Conservation (phyloP, 129 eudicot genomes). For the Pittosporum tobira region DNA sequence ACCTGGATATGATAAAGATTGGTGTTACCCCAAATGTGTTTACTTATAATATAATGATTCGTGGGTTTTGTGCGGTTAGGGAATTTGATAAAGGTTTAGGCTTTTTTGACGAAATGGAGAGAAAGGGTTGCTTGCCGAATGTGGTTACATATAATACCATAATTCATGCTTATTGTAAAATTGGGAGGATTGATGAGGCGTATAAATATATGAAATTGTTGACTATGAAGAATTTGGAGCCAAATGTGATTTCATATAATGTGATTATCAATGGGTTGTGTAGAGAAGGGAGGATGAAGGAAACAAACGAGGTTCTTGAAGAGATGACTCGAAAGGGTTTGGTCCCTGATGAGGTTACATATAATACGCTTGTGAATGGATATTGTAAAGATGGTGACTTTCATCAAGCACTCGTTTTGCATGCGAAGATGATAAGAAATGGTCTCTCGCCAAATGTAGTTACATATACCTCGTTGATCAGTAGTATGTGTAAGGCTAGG, state of each 20-base stretch:
- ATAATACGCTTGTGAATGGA: slow-evolving; percentile 79
- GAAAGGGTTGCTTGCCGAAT: slow-evolving; percentile 64
- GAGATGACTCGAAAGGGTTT: slow-evolving; percentile 60
- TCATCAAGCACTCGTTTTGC: slow-evolving; percentile 82
- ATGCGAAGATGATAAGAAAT: slow-evolving; percentile 65
- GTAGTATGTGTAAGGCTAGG: slow-evolving; percentile 66
- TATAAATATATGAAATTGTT: slow-evolving; percentile 35
- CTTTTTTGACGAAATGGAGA: slow-evolving; percentile 51
- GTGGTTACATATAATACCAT: slow-evolving; percentile 84
- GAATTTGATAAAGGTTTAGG: slow-evolving; percentile 45
- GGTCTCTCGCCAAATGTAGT: slow-evolving; percentile 85
- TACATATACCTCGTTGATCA: slow-evolving; percentile 85
- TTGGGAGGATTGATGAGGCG: slow-evolving; percentile 51
- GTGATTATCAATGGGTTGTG: slow-evolving; percentile 76
- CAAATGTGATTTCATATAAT: slow-evolving; percentile 74
- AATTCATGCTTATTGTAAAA: slow-evolving; percentile 62
- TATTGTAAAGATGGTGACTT: slow-evolving; percentile 76
- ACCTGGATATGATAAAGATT: slow-evolving; percentile 30
- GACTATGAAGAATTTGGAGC: slow-evolving; percentile 41
- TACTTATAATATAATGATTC: slow-evolving; percentile 76
- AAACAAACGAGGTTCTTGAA: slow-evolving; percentile 47
- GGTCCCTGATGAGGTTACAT: slow-evolving; percentile 77
- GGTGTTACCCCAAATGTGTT: slow-evolving; percentile 74
- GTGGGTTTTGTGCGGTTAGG: slow-evolving; percentile 54
- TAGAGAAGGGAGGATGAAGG: slow-evolving; percentile 67